phyloP scores from a whole-genome alignment of 805 yeast genomes.

The Ogataea siamensis region DNA sequence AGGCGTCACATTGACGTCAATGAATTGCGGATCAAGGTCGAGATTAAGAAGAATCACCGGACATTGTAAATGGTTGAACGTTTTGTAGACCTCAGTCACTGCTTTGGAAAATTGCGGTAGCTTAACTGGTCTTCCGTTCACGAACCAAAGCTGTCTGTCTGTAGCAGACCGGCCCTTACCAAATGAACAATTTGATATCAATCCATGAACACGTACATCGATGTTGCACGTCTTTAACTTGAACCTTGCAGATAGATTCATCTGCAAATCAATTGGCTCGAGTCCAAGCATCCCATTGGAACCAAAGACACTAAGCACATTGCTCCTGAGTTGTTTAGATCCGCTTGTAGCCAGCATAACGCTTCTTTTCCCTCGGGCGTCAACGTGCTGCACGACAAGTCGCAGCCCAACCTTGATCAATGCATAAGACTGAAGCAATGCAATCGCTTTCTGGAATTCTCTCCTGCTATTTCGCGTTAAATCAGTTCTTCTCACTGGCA shows the following conservation, averaged over 20 bases:
- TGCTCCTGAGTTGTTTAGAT: conserved; percentile 45
- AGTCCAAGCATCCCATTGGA: conserved; percentile 60
- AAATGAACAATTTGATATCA: conserved; percentile 71
- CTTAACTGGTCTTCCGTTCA: conserved; percentile 74
- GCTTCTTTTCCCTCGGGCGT: conserved; percentile 46
- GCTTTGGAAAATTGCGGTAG: conserved; percentile 54
- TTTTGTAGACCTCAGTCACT: conserved; percentile 70
- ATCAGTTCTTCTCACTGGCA: conserved; percentile 84
- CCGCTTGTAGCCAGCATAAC: conserved; percentile 61
- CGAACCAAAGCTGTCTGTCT: conserved; percentile 73
- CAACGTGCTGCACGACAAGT: conserved; percentile 57
- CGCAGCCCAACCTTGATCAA: conserved; percentile 57
- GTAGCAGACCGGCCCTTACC: conserved; percentile 71
- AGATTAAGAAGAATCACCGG: conserved; percentile 72
- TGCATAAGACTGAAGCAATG: conserved; percentile 64
- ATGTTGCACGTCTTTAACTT: conserved; percentile 32
- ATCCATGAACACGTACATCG: conserved; percentile 49
- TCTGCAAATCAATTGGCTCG: conserved; percentile 42
- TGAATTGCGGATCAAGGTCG: conserved; percentile 43
- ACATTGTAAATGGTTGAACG: conserved; percentile 66
- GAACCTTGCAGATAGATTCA: conserved; percentile 36
- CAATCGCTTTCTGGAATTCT: conserved; percentile 70
- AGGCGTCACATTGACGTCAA: conserved; percentile 91
- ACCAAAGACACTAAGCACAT: conserved; percentile 70
- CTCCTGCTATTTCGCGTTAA: conserved; percentile 62